These are phyloP conservation scores for Carex scoparia DNA, from an alignment of 176 grass and related monocot genomes.

Conservation along the genomic window DNA sequence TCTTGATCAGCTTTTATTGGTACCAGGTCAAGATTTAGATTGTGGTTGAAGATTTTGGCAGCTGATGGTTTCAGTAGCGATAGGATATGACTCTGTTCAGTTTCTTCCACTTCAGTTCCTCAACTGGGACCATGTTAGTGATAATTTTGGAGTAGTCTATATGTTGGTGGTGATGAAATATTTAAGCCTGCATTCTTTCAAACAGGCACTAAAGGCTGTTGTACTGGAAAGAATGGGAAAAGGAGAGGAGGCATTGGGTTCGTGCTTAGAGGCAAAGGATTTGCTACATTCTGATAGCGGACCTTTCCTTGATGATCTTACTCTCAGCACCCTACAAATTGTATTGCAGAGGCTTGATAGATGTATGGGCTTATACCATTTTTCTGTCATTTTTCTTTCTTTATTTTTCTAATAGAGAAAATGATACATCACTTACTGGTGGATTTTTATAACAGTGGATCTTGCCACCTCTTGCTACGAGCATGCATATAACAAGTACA, in stretches of 20 bases:
- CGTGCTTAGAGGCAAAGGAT: conserved; percentile 75
- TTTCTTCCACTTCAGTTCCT: not conserved
- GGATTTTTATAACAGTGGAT: conserved; percentile 59
- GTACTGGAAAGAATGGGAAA: conserved; percentile 98
- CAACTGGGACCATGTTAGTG: not conserved
- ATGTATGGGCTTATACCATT: conserved; percentile 39
- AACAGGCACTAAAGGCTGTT: conserved; percentile 94
- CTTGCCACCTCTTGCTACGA: conserved; percentile 98
- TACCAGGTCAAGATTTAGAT: not conserved
- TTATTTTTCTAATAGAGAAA: conserved; percentile 1
- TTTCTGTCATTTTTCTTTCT: conserved; percentile 16
- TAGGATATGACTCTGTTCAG: not conserved
- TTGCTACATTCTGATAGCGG: conserved; percentile 58
- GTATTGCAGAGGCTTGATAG: conserved; percentile 86
- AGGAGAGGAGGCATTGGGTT: conserved; percentile 67
- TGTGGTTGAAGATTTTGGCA: not conserved
- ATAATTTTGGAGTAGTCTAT: not conserved
- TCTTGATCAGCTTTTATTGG: not conserved
- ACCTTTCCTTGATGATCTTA: conserved; percentile 88
- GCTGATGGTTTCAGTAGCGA: not conserved
- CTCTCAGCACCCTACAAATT: conserved; percentile 95
- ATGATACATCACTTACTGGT: conserved; percentile 17
- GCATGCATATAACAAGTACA: conserved; percentile 77
- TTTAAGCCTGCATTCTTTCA: conserved; percentile 29
- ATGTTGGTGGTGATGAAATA: conserved; percentile 11